Evolutionary conservation across 2,329 filamentous ascomycete genomes (phyloP).

Genomic region (Xylaria sp.): DNA sequence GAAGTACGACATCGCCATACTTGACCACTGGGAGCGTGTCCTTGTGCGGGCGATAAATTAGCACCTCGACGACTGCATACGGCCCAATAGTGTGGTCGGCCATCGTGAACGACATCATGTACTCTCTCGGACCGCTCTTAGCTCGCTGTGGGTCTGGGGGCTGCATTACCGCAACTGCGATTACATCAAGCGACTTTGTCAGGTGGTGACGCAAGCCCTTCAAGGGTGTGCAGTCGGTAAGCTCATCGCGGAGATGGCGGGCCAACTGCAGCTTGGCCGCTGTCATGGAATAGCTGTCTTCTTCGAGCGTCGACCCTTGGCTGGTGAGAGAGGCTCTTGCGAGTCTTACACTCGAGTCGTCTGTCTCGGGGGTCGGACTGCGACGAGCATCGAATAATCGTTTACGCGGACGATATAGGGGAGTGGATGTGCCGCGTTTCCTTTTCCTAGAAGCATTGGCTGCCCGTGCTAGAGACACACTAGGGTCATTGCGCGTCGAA

Average conservation of each 20-base stretch:
- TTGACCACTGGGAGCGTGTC: constrained; percentile 65
- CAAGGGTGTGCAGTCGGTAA: constrained; percentile 65
- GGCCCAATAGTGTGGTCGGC: constrained; percentile 67
- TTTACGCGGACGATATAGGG: constrained; percentile 27
- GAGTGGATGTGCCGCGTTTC: constrained; percentile 31
- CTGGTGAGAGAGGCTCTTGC: constrained; percentile 45
- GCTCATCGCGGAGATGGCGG: constrained; percentile 59
- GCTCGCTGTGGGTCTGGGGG: constrained; percentile 64
- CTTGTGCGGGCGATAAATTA: constrained; percentile 69
- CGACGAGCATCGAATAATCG: constrained; percentile 31
- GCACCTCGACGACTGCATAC: constrained; percentile 62
- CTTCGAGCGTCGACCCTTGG: constrained; percentile 43
- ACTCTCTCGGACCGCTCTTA: constrained; percentile 68
- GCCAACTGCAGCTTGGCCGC: constrained; percentile 59
- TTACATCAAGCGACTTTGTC: constrained; percentile 62
- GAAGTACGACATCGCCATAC: constrained; percentile 67
- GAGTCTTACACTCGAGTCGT: constrained; percentile 45
- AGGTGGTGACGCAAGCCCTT: constrained; percentile 63
- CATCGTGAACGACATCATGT: constrained; percentile 67
- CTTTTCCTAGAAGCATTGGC: constrained; percentile 40
- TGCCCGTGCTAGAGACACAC: constrained; percentile 45
- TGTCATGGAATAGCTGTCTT: constrained; percentile 48
- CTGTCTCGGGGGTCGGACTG: constrained; percentile 34
- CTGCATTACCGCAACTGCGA: constrained; percentile 64
- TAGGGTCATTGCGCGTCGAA: constrained; percentile 39